A percentile compares a stretch with the other conserved stretches of the same genome.
These are phyloP conservation scores for Orbilia brochopaga DNA, from an alignment of 2,329 filamentous ascomycete genomes.

Conservation along the genomic window DNA sequence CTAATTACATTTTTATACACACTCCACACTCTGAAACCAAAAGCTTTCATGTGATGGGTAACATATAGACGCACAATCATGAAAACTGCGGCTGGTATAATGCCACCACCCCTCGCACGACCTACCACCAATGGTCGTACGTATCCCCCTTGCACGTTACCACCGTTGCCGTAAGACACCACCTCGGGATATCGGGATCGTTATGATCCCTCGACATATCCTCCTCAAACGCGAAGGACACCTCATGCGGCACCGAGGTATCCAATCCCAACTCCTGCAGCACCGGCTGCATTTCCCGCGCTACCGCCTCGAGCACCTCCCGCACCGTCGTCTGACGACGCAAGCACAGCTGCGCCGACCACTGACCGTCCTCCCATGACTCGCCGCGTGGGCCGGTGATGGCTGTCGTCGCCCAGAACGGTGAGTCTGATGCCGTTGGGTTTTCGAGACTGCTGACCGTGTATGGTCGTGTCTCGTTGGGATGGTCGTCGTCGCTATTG, in stretches of 20 bases:
- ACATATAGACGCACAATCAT: too few species aligned
- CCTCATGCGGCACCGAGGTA: constrained; percentile 1
- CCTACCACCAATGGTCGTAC: too few species aligned
- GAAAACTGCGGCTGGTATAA: too few species aligned
- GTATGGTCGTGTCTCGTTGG: too few species aligned
- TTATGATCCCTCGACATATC: neutral
- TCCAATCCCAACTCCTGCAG: constrained; percentile 8
- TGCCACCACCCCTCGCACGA: too few species aligned
- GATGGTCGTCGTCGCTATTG: neutral
- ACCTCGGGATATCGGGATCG: too few species aligned
- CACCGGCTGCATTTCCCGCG: constrained; percentile 6
- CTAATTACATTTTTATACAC: too few species aligned
- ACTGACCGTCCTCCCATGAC: constrained; percentile 12
- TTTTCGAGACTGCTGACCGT: too few species aligned
- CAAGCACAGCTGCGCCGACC: constrained; percentile 10
- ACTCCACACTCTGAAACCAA: too few species aligned
- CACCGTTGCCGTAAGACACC: too few species aligned
- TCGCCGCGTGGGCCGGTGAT: neutral
- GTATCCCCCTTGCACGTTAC: neutral
- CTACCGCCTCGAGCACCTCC: constrained; percentile 10
- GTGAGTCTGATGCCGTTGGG: neutral
- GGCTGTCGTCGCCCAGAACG: neutral
- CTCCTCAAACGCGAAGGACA: neutral
- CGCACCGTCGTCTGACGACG: constrained; percentile 9
- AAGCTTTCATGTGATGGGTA: too few species aligned